Conservation (phyloP, 2,329 filamentous ascomycete species). For the Scedosporium minutisporum region DNA sequence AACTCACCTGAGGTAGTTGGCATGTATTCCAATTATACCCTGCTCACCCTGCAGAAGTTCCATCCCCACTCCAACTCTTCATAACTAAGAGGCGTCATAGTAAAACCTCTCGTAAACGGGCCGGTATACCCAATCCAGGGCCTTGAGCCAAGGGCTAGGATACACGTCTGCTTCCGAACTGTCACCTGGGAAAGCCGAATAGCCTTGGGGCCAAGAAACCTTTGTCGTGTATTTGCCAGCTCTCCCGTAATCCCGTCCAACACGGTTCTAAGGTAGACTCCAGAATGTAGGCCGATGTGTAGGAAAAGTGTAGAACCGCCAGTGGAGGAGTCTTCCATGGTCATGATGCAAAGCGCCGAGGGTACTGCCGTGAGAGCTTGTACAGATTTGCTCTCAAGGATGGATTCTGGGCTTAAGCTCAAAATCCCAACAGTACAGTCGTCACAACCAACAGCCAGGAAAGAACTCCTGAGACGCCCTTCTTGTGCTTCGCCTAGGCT, state of each 20-base stretch:
- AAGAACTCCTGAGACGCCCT: constrained; percentile 79
- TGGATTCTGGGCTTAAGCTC: constrained; percentile 81
- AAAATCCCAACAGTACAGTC: constrained; percentile 92
- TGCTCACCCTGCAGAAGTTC: constrained; percentile 94
- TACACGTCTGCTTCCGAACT: constrained; percentile 72
- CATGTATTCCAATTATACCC: constrained; percentile 89
- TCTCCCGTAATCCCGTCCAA: constrained; percentile 94
- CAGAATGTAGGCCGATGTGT: constrained; percentile 91
- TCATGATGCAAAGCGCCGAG: constrained; percentile 80
- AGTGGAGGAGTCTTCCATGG: constrained; percentile 88
- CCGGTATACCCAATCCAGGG: constrained; percentile 97
- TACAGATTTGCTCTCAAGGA: constrained; percentile 85
- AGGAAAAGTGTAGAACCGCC: constrained; percentile 88
- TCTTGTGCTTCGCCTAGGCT: constrained; percentile 88
- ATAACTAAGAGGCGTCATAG: constrained; percentile 86
- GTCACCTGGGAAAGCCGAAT: constrained; percentile 88
- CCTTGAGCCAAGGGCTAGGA: constrained; percentile 81
- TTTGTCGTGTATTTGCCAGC: constrained; percentile 84
- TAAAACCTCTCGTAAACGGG: constrained; percentile 74
- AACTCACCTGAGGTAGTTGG: constrained; percentile 71
- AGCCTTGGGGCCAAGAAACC: constrained; percentile 84
- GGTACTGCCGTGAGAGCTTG: constrained; percentile 88
- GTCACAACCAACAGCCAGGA: constrained; percentile 91
- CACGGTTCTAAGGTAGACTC: constrained; percentile 90
- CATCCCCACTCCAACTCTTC: constrained; percentile 84